Percentiles rank a stretch among this genome's conserved stretches.
Evolutionary conservation across 208 protist species (phyloP).

Genomic region (Wallacemonas sp.): DNA sequence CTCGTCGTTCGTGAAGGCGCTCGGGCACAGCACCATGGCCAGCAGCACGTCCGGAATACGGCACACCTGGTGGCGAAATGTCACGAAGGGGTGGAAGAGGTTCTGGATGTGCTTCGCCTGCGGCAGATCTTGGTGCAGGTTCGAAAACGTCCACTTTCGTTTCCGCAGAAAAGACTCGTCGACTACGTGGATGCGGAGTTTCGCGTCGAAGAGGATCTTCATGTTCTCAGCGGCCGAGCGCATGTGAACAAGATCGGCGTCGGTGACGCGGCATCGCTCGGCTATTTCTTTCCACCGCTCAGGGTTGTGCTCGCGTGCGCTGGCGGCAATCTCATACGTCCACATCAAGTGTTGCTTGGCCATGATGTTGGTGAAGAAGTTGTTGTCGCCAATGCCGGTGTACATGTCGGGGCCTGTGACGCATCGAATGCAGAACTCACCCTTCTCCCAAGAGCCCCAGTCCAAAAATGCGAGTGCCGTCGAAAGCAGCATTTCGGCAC

Average conservation of each 20-base stretch:
- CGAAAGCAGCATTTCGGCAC: conserved; percentile 79
- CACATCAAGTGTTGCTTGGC: conserved; percentile 85
- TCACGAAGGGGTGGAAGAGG: conserved; percentile 81
- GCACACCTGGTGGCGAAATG: conserved; percentile 87
- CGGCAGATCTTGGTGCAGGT: conserved; percentile 36
- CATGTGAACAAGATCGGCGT: conserved; percentile 78
- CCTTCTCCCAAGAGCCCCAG: conserved; percentile 86
- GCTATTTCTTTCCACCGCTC: conserved; percentile 66
- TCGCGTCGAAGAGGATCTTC: conserved; percentile 77
- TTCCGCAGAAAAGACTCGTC: conserved; percentile 89
- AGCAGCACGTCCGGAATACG: conserved; percentile 84
- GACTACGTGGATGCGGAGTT: conserved; percentile 77
- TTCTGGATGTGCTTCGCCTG: conserved; percentile 36
- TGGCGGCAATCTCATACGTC: conserved; percentile 63
- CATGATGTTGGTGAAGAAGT: conserved; percentile 93
- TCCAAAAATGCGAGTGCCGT: conserved; percentile 85
- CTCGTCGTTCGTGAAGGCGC: conserved; percentile 80
- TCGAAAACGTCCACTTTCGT: conserved; percentile 76
- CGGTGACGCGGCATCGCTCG: conserved; percentile 57
- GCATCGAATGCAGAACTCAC: conserved; percentile 79
- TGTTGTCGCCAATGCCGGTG: conserved; percentile 85
- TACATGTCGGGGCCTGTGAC: conserved; percentile 88
- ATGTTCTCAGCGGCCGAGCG: conserved; percentile 71
- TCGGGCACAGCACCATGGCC: conserved; percentile 71
- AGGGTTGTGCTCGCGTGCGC: conserved; percentile 53